phyloP scores from a whole-genome alignment of 2,329 filamentous ascomycete species.

The Pseudocercospora macadamiae region DNA sequence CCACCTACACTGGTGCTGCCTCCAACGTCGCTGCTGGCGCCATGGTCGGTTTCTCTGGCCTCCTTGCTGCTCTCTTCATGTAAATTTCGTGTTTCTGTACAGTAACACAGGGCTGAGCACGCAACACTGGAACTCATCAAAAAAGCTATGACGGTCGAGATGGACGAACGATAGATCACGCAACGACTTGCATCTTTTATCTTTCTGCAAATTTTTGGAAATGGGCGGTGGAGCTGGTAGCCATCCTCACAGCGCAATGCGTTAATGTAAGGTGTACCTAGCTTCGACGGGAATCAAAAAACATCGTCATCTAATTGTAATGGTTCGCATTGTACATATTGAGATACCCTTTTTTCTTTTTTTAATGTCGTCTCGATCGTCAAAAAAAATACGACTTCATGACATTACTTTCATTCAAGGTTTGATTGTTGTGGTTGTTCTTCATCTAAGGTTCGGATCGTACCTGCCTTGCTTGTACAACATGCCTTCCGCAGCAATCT shows the following conservation, averaged over 20 bases:
- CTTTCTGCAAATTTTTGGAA: slow-evolving; percentile 6
- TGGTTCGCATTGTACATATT: slow-evolving; percentile 8
- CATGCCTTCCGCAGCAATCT: no score
- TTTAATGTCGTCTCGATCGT: neutral
- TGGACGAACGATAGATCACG: slow-evolving; percentile 10
- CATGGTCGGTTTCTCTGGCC: slow-evolving; percentile 22
- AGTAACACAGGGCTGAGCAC: slow-evolving; percentile 6
- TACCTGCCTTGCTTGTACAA: no score
- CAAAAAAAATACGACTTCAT: no score
- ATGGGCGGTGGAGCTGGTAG: neutral
- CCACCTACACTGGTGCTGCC: slow-evolving; percentile 27
- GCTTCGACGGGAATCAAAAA: neutral
- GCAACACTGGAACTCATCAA: neutral
- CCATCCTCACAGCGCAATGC: no score
- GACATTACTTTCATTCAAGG: no score
- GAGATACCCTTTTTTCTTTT: slow-evolving; percentile 3
- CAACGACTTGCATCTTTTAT: slow-evolving; percentile 7
- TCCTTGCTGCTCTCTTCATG: slow-evolving; percentile 29
- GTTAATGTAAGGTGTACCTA: no score
- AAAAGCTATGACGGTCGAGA: slow-evolving; percentile 7
- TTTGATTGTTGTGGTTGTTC: no score
- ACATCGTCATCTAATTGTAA: slow-evolving; percentile 6
- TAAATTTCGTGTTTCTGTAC: slow-evolving; percentile 14
- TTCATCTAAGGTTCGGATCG: no score
- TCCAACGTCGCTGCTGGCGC: slow-evolving; percentile 22